These are phyloP conservation scores for Dothistroma septosporum DNA, from an alignment of 2,329 filamentous ascomycete species.

Conservation along the genomic window DNA sequence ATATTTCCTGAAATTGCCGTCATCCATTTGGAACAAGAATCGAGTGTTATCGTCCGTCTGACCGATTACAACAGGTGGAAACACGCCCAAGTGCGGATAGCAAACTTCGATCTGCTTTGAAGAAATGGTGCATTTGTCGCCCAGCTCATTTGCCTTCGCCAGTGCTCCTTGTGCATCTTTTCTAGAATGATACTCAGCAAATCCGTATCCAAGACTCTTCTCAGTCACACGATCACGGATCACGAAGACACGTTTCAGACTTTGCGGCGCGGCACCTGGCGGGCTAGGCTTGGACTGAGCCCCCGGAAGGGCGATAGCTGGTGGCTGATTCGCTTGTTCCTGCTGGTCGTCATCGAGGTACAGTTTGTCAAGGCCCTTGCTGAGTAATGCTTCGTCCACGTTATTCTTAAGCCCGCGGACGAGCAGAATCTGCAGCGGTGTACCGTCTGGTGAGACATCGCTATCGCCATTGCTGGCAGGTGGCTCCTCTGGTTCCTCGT, in stretches of 20 bases:
- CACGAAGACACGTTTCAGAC: conserved; percentile 71
- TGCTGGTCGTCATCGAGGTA: conserved; percentile 47
- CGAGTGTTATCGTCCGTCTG: conserved; percentile 34
- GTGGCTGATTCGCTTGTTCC: conserved; percentile 30
- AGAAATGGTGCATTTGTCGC: conserved; percentile 68
- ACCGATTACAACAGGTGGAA: conserved; percentile 64
- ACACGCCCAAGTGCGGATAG: conserved; percentile 80
- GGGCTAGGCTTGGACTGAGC: neutral
- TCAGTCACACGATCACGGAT: conserved; percentile 68
- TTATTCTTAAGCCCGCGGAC: conserved; percentile 67
- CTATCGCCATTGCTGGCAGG: conserved; percentile 22
- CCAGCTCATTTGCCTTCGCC: conserved; percentile 64
- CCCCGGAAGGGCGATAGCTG: neutral
- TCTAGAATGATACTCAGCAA: conserved; percentile 74
- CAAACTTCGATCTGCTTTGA: conserved; percentile 67
- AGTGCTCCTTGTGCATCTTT: conserved; percentile 71
- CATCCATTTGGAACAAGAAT: conserved; percentile 16
- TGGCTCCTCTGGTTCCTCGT: conserved; percentile 20
- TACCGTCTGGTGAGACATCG: conserved; percentile 22
- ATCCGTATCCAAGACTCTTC: conserved; percentile 75
- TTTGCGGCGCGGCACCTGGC: conserved; percentile 59
- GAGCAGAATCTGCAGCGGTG: conserved; percentile 52
- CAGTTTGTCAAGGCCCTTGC: conserved; percentile 68
- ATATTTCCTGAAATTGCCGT: conserved; percentile 20
- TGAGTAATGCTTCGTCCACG: conserved; percentile 68